phyloP scores from a whole-genome alignment of 2,329 filamentous ascomycete species.

The Phyllosticta citrichinensis region DNA sequence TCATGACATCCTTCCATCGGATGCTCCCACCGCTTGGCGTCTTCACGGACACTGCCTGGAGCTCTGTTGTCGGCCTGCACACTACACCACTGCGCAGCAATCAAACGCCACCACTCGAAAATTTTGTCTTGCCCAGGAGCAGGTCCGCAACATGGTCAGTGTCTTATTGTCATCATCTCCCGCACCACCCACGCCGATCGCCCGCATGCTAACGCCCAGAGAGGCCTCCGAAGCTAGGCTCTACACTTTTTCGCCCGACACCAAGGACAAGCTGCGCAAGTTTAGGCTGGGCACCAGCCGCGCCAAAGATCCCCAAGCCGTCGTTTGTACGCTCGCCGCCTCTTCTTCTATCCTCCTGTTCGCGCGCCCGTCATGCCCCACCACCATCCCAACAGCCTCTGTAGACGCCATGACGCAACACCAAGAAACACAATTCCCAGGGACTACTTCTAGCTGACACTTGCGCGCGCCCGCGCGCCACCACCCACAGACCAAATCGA shows the following conservation, averaged over 20 bases:
- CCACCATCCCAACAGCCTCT: constrained; percentile 3
- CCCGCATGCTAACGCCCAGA: constrained; percentile 2
- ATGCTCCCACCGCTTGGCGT: not conserved
- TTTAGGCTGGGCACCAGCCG: constrained; percentile 88
- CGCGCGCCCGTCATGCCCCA: constrained; percentile 6
- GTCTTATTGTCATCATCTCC: constrained; percentile 6
- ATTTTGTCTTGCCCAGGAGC: not conserved
- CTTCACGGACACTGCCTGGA: too few relatives aligned
- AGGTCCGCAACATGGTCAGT: constrained; percentile 8
- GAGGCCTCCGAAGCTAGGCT: constrained; percentile 72
- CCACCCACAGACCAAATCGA: constrained; percentile 67
- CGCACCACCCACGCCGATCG: constrained; percentile 2
- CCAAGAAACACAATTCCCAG: not conserved
- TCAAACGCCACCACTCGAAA: not conserved
- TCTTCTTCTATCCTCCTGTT: constrained; percentile 2
- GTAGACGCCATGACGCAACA: constrained; percentile 2
- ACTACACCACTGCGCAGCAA: not conserved
- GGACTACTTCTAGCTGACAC: not conserved
- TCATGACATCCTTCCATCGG: not conserved
- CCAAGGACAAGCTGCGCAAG: constrained; percentile 81
- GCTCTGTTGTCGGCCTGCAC: not conserved
- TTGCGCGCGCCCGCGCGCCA: not conserved
- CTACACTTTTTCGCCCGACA: constrained; percentile 87
- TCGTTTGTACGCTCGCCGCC: constrained; percentile 65
- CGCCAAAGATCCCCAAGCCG: constrained; percentile 75